Conservation (phyloP, 352 stramenopile species). For the Phytopythium kandeliae region DNA sequence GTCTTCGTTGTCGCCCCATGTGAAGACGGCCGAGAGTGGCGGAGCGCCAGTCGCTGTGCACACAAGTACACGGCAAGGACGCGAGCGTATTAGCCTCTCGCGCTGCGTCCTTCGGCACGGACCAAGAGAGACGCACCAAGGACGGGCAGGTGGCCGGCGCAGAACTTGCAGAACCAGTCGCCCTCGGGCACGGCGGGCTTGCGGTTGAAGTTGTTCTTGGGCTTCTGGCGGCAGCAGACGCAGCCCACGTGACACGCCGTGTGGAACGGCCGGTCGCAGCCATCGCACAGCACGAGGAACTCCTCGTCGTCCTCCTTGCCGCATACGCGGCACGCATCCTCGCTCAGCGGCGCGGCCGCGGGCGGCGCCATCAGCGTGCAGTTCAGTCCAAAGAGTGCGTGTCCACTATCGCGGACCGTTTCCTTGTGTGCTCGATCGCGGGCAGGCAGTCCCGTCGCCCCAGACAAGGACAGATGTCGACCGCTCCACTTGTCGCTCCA, state of each 20-base stretch:
- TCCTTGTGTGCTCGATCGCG: constrained; percentile 1
- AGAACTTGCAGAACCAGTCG: constrained; percentile 88
- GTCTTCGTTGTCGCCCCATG: constrained; percentile 78
- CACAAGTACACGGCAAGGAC: background rate
- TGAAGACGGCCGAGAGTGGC: constrained; percentile 55
- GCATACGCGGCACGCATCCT: constrained; percentile 79
- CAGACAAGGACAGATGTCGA: background rate
- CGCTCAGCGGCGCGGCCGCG: constrained; percentile 26
- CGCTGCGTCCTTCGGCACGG: background rate
- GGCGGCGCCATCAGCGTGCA: constrained; percentile 16
- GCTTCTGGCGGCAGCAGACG: constrained; percentile 72
- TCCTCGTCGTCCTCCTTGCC: constrained; percentile 67
- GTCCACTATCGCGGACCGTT: background rate
- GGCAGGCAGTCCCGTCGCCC: background rate
- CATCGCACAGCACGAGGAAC: constrained; percentile 77
- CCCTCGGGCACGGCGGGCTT: constrained; percentile 70
- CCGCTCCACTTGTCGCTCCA: background rate
- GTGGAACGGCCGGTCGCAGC: constrained; percentile 73
- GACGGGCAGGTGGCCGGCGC: constrained; percentile 44
- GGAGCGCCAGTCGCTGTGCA: constrained; percentile 26
- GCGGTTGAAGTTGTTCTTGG: constrained; percentile 71
- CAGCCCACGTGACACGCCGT: constrained; percentile 68
- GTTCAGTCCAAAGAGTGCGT: background rate
- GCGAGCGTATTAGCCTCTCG: background rate
- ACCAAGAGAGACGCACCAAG: constrained; percentile 24